Evolutionary conservation across 2,329 filamentous ascomycete species (phyloP), one percentile per base, ranked within the genome.

Genomic region (Penicillium frequentans): DNA sequence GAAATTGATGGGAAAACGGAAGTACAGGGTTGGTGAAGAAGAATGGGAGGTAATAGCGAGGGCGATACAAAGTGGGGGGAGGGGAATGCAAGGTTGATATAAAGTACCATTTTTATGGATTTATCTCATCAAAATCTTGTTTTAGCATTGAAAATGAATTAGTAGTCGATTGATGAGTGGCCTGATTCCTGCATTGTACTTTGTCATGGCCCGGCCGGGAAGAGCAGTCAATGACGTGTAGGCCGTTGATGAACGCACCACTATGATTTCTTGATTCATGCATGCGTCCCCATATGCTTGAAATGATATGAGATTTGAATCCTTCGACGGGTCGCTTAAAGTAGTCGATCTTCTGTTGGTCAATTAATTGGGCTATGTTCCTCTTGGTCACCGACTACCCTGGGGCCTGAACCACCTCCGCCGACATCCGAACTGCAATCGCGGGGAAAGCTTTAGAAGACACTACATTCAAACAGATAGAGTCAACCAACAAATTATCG

Each of bases 201-300:
- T 23, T 26, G 37, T 31, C 37, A 21, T 39, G 35, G 16, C 6
- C 24, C 21, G 23, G 35, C 48, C 54, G 54, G 48, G 44, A 43
- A 51, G 21, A 35, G 50, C 54, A 57, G 52, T 60, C 58, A 58
- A 60, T 60, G 58, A 60, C 58, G 58, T 60, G 49, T 55, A 53
- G 53, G 46, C 35, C 48, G 24, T 55, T 52, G 27, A 58, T 56
- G 55, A 60, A 44, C 58, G 52, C 52, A 56, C 52, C 43, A 56
- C 48, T 50, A 29, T 33, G 24, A 50, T 5, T 3, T 8, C 23
- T 39, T 37, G 27, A 49, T 48, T 33, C n/a, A 33, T 13, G 8
- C 39, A 42, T 29, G 31, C 27, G 24, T 29, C 23, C 35, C 48
- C 48, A 42, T 37, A 50, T 37, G 21, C 11, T 21, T 1, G 19